These are phyloP conservation scores for Raphanus raphanistrum DNA, from an alignment of 345 rosid species.

Conservation along the genomic window DNA sequence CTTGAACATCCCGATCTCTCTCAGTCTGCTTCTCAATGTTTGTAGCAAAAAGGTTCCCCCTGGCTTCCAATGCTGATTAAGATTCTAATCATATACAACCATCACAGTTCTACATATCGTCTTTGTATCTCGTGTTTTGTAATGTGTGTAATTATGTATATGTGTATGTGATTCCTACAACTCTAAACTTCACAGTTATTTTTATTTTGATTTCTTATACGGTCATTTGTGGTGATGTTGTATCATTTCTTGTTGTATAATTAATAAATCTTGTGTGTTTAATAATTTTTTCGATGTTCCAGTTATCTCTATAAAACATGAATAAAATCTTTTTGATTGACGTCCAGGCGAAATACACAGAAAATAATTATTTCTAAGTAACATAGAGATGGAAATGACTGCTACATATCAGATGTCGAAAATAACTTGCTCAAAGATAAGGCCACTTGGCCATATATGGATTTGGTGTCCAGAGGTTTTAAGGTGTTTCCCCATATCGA, in stretches of 20 bases:
- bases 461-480: neutral
- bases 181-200: neutral
- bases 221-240: slow-evolving; percentile 14
- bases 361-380: neutral
- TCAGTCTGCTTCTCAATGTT: slow-evolving; percentile 49
- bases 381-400: slow-evolving; percentile 4
- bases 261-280: slow-evolving; percentile 19
- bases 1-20: slow-evolving; percentile 46
- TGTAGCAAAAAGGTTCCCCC: slow-evolving; percentile 40
- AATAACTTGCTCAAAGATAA: neutral
- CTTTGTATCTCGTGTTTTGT: slow-evolving; percentile 1
- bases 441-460: neutral
- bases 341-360: slow-evolving; percentile 4
- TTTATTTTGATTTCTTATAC: neutral
- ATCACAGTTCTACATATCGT: neutral
- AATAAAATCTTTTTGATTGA: neutral
- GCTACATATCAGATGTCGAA: neutral
- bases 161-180: neutral
- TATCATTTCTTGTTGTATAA: slow-evolving; percentile 13
- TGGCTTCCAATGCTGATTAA: slow-evolving; percentile 48
- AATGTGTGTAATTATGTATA: neutral
- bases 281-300: neutral
- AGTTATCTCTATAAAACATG: neutral
- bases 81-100: slow-evolving; percentile 21
- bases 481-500: neutral